A percentile compares a stretch with the other conserved stretches of the same genome.
Conservation (phyloP, 2,329 filamentous ascomycete species). For the Periglandula ipomoeae region DNA sequence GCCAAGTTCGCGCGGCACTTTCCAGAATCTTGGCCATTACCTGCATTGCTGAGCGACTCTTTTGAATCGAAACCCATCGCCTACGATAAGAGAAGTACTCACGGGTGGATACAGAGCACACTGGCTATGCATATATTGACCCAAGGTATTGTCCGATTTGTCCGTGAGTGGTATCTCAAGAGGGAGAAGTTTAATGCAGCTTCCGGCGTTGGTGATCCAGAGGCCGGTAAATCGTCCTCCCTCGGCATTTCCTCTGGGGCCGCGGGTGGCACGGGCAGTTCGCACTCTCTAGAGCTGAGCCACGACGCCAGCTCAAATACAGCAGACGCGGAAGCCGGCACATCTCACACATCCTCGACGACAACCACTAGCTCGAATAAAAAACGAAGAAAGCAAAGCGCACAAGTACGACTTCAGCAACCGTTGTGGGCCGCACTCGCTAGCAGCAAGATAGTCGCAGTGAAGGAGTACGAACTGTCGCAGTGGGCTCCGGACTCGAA, state of each 20-base stretch:
- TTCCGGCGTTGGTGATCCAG: conserved; percentile 47
- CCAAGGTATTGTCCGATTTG: conserved; percentile 61
- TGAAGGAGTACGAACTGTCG: conserved; percentile 83
- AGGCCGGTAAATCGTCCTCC: conserved; percentile 45
- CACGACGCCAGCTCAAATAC: conserved; percentile 35
- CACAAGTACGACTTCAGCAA: conserved; percentile 81
- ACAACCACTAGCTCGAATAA: conserved; percentile 45
- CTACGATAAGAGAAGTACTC: conserved; percentile 50
- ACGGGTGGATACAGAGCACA: conserved; percentile 59
- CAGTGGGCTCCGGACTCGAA: conserved; percentile 64
- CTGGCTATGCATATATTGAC: conserved; percentile 68
- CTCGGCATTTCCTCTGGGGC: conserved; percentile 13
- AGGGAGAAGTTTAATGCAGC: conserved; percentile 46
- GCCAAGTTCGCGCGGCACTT: conserved; percentile 36
- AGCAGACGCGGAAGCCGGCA: conserved; percentile 40
- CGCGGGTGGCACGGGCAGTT: conserved; percentile 12
- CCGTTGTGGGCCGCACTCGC: conserved; percentile 90
- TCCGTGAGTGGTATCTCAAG: conserved; percentile 58
- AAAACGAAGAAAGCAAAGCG: conserved; percentile 84
- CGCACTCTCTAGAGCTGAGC: not conserved
- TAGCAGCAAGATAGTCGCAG: conserved; percentile 92
- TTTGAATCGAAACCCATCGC: conserved; percentile 30
- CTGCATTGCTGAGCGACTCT: conserved; percentile 35
- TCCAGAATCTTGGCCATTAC: conserved; percentile 37
- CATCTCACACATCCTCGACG: conserved; percentile 21